These are phyloP conservation scores for Clonostachys sp. DNA, from an alignment of 2,329 filamentous ascomycete species.

Conservation along the genomic window DNA sequence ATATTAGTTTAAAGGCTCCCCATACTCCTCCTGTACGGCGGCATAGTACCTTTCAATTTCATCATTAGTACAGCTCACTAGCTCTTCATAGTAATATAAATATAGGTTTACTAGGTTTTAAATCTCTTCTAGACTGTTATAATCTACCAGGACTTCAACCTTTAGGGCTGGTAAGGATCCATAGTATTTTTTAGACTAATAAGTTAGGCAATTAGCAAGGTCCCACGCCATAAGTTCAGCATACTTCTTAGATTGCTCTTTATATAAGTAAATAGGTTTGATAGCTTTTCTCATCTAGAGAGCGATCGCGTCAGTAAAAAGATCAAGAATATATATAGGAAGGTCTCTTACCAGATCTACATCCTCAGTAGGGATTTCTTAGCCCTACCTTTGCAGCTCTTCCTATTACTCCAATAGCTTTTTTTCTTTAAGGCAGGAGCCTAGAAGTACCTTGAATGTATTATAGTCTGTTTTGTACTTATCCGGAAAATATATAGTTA, in stretches of 20 bases:
- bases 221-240: constrained; percentile 11
- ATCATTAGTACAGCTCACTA: constrained; percentile 8
- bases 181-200: constrained; percentile 4
- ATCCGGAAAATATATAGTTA: constrained; percentile 8
- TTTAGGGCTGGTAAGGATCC: neutral
- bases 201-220: constrained; percentile 8
- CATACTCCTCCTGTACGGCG: constrained; percentile 4
- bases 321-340: no score
- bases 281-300: no score
- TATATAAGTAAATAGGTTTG: no score
- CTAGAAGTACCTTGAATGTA: constrained; percentile 11
- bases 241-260: constrained; percentile 1
- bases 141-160: constrained; percentile 26
- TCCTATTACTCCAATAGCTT: constrained; percentile 3
- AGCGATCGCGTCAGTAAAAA: no score
- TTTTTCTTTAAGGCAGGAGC: constrained; percentile 7
- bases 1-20: neutral
- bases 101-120: constrained; percentile 46
- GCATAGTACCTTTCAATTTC: constrained; percentile 8
- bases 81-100: constrained; percentile 14
- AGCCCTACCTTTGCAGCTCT: constrained; percentile 1
- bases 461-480: neutral
- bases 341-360: neutral
- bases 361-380: neutral
- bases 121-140: constrained; percentile 27